Evolutionary conservation across 306 rosid genomes (phyloP), one percentile per base, ranked within the genome.

Genomic region (Vachellia pachyceras): DNA sequence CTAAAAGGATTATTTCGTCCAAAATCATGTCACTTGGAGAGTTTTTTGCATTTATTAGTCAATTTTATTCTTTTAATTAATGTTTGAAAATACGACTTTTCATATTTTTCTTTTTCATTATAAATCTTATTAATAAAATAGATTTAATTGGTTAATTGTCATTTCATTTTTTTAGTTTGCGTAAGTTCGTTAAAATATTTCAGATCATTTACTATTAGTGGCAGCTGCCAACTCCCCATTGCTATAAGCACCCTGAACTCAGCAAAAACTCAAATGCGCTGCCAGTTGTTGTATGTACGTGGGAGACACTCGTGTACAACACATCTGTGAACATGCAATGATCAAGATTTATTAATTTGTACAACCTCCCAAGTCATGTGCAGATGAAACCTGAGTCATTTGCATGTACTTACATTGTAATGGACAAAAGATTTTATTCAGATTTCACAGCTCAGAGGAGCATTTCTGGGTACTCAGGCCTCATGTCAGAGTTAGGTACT

Each of bases 291-390:
- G 14, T n/a, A 2, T 5, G 77, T 52, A 52, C 66, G 41, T 36
- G n/a, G 73, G 52, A 41, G 73, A 41, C 46, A 68, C 52, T 68
- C 33, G 73, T 40, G 47, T 18, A 4, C 36, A n/a, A 40, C 73
- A 41, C 73, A 41, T 68, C 11, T 41, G 20, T 41, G 73, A 40
- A 41, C 33, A 41, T 68, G 25, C 11, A 40, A 68, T 40, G 4
- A 41, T n/a, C 35, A 68, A 40, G 33, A 39, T n/a, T 68, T 50
- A 50, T 9, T 9, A n/a, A 68, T 68, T 8, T 39, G 35, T 35
- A 40, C 25, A 40, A 41, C 5, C 14, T 40, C 3, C 41, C 33
- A n/a, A 54, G 17, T 40, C 52, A 5, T 41, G 17, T 65, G 52
- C 0, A 68, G 18, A 20, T 9, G 50, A 40, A 68, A 41, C 41